phyloP scores from a whole-genome alignment of 768 basidiomycete species.

The Kwoniella mangroviensis region DNA sequence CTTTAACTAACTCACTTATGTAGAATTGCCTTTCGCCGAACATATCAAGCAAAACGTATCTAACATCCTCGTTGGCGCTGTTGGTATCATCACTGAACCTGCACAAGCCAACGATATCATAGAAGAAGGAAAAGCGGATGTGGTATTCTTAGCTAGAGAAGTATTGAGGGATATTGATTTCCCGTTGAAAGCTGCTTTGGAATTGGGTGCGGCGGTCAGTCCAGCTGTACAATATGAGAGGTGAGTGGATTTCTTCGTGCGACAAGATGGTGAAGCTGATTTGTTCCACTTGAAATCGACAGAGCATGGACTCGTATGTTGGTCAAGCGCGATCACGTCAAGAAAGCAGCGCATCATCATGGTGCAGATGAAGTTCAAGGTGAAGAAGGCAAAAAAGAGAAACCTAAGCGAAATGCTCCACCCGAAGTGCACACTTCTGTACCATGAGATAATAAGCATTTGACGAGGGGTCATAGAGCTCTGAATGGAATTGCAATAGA shows the following conservation, averaged over 20 bases:
- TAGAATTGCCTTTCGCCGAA: slow-evolving; percentile 71
- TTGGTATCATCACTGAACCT: slow-evolving; percentile 74
- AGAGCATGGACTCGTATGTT: slow-evolving; percentile 51
- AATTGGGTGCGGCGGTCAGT: slow-evolving; percentile 69
- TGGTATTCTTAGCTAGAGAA: slow-evolving; percentile 71
- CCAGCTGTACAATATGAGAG: slow-evolving; percentile 71
- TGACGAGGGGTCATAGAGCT: background rate
- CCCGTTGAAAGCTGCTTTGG: slow-evolving; percentile 67
- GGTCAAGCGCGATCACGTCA: slow-evolving; percentile 36
- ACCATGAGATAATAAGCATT: background rate
- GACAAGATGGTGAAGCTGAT: background rate
- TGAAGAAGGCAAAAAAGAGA: slow-evolving; percentile 31
- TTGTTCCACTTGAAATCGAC: background rate
- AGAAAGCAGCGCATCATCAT: slow-evolving; percentile 22
- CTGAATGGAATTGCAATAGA: background rate
- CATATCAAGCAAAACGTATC: slow-evolving; percentile 58
- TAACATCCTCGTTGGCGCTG: slow-evolving; percentile 63
- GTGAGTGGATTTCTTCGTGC: slow-evolving; percentile 29
- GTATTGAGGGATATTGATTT: slow-evolving; percentile 72
- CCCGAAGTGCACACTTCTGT: slow-evolving; percentile 18
- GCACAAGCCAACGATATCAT: slow-evolving; percentile 69
- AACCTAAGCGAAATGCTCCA: slow-evolving; percentile 8
- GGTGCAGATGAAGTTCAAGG: slow-evolving; percentile 34
- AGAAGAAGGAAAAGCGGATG: slow-evolving; percentile 70
- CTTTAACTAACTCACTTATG: background rate